phyloP scores from a whole-genome alignment of 495 filamentous ascomycete species.

The Diplogelasinospora grovesii region DNA sequence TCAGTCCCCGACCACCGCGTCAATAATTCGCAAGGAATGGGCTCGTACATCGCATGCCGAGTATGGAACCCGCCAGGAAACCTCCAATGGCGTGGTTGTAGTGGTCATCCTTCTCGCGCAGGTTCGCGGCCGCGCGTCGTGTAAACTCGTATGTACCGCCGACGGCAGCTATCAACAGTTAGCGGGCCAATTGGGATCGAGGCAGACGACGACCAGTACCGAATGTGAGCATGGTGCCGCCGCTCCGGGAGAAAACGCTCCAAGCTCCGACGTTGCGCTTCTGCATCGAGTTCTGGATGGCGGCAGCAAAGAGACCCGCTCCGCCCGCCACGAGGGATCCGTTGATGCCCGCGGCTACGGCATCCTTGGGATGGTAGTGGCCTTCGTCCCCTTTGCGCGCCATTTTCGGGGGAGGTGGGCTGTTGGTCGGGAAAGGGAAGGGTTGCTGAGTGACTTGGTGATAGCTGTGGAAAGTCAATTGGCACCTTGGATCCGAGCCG shows the following conservation, averaged over 20 bases:
- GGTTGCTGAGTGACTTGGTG: constrained; percentile 5
- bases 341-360: constrained; percentile 58
- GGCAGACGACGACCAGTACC: constrained; percentile 20
- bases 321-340: constrained; percentile 57
- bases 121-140: constrained; percentile 34
- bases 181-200: background rate
- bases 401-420: constrained; percentile 31
- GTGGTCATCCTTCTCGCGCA: constrained; percentile 39
- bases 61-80: constrained; percentile 32
- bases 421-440: constrained; percentile 7
- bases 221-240: constrained; percentile 30
- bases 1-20: background rate
- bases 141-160: constrained; percentile 75
- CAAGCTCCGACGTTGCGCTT: constrained; percentile 70
- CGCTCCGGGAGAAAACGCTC: constrained; percentile 64
- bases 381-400: constrained; percentile 30
- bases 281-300: constrained; percentile 76
- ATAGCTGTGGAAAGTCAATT: background rate
- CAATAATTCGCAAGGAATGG: too few species aligned
- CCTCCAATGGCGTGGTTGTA: constrained; percentile 34
- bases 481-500: too few species aligned
- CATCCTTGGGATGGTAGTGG: constrained; percentile 71
- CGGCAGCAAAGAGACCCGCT: constrained; percentile 64
- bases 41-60: constrained; percentile 33
- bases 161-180: constrained; percentile 60